Base-by-base conservation (phyloP, 352 stramenopile genomes). In the Pythium sp. region DNA sequence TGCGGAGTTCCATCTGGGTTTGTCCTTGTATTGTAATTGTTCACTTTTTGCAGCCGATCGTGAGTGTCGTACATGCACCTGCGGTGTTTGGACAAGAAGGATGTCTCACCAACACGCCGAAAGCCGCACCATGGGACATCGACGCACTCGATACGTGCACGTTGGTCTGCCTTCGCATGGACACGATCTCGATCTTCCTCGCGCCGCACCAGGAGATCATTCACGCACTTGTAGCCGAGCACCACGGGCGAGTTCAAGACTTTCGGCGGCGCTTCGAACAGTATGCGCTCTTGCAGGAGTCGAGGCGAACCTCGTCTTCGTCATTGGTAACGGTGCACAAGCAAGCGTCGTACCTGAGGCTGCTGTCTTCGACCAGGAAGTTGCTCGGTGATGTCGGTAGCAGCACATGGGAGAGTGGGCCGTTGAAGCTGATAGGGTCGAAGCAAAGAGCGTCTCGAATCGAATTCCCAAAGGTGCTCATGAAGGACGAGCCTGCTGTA, bases 21-120 rank as follows among this genome's bases (percentile, higher is more conserved):
- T 36, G 12, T 9, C 28, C 22, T n/a, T 58, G 47, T 26, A 26
- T 26, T 26, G 24, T 36, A 3, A 1, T 28, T 43, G 47, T 6
- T 28, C 47, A 26, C 2, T n/a, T n/a, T 49, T 15, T 9, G 41
- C n/a, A 82, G 67, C 73, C 77, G 12, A 71, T 93, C 14, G 71
- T 92, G 24, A 84, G 78, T n/a, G 79, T 90, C 36, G 69, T 91
- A 3, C 65, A 76, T 46, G 79, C 83, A 5, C 86, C 86, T n/a
- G 79, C 86, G 0, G 76, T 91, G n/a, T 87, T 93, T 63, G 84
- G 82, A 18, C 83, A 93, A 41, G 85, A 92, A 73, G 74, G 72
- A 12, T 78, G 73, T 2, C 77, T 89, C 24, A 73, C 65, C 28
- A 90, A 74, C 47, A 79, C 68, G 22, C 73, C 74, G 3, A 67